Evolutionary conservation across 345 rosid genomes (phyloP).

Genomic region (Gossypium stocksii): DNA sequence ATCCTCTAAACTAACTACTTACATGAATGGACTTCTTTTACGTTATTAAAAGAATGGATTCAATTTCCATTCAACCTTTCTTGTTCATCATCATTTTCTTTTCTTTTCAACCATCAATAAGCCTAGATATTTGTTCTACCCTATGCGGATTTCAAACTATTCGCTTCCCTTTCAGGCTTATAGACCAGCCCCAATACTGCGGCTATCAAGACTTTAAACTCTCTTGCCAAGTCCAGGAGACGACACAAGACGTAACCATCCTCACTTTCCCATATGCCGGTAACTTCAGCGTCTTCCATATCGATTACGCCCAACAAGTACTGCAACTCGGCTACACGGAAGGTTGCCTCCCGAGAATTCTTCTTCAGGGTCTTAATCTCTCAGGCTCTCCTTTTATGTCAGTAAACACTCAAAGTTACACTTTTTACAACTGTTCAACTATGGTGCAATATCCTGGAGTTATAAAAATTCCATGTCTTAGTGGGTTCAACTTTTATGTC

Average conservation of each 20-base stretch:
- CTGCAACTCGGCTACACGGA: neutral
- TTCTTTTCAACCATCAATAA: neutral
- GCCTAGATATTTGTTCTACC: neutral
- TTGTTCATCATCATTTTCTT: neutral
- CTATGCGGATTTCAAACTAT: neutral
- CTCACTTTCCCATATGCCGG: neutral
- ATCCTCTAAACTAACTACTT: neutral
- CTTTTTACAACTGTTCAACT: neutral
- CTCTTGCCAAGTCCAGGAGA: neutral
- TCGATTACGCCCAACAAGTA: neutral
- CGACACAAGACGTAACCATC: neutral
- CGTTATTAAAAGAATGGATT: neutral
- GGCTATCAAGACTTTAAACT: neutral
- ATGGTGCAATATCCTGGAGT: neutral
- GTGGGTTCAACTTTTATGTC: neutral
- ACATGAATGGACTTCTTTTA: neutral
- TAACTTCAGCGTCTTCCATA: neutral
- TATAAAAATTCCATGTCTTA: neutral
- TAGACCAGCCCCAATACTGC: neutral
- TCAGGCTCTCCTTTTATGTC: neutral
- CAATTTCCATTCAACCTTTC: neutral
- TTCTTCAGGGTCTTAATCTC: conserved; percentile 3
- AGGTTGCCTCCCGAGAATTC: neutral
- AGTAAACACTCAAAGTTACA: neutral
- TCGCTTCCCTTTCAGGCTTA: neutral